Evolutionary conservation across 345 rosid species (phyloP).

Genomic region (Euphorbia peplus): DNA sequence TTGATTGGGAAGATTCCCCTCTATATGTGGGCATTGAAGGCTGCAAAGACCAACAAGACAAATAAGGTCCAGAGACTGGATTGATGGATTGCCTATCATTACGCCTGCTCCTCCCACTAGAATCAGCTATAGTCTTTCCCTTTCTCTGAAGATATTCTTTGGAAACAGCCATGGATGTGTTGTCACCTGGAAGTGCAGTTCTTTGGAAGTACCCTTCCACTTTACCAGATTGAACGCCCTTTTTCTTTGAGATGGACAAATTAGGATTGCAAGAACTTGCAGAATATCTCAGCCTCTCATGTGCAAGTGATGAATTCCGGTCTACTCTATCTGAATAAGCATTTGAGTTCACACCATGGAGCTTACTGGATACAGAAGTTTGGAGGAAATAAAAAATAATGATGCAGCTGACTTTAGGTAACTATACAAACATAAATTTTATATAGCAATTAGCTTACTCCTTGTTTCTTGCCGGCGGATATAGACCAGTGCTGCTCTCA

Average conservation of each 20-base stretch:
- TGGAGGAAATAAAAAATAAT: background rate
- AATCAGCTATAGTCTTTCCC: slow-evolving; percentile 4
- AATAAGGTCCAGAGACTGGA: slow-evolving; percentile 13
- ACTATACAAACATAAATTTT: background rate
- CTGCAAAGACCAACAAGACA: slow-evolving; percentile 5
- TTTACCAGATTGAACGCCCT: slow-evolving; percentile 9
- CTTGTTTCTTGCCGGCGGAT: background rate
- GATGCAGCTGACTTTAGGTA: background rate
- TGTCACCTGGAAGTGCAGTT: slow-evolving; percentile 3
- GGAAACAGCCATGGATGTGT: background rate
- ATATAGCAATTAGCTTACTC: background rate
- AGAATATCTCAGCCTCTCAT: slow-evolving; percentile 4
- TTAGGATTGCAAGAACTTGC: slow-evolving; percentile 1
- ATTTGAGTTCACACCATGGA: slow-evolving; percentile 2
- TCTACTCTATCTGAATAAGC: slow-evolving; percentile 6
- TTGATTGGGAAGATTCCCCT: slow-evolving; percentile 1
- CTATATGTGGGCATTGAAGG: slow-evolving; percentile 8
- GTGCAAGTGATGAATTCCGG: slow-evolving; percentile 2
- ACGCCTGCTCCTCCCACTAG: slow-evolving; percentile 1
- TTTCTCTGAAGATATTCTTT: background rate
- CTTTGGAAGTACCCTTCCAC: slow-evolving; percentile 4
- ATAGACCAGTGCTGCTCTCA: background rate
- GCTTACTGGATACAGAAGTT: slow-evolving; percentile 15
- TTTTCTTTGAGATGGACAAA: background rate
- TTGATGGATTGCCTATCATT: background rate